phyloP scores from a whole-genome alignment of 768 basidiomycete species.

The Suillus paluster region DNA sequence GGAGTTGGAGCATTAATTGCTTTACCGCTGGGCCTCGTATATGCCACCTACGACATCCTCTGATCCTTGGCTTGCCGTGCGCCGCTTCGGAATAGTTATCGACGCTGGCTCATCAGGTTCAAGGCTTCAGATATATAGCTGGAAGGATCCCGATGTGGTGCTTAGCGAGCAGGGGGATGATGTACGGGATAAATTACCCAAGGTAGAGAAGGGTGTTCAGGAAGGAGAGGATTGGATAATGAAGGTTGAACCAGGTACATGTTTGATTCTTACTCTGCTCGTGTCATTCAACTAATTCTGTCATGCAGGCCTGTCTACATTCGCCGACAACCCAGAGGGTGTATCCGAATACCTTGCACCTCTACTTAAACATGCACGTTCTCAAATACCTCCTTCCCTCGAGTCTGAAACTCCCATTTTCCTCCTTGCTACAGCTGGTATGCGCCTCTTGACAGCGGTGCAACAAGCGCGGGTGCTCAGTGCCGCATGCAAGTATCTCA shows the following conservation, averaged over 20 bases:
- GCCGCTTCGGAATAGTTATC: slow-evolving; percentile 92
- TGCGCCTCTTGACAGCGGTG: slow-evolving; percentile 79
- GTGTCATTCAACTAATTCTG: background rate
- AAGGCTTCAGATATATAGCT: slow-evolving; percentile 94
- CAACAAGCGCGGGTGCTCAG: slow-evolving; percentile 76
- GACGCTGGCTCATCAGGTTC: slow-evolving; percentile 99
- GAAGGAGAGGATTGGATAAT: slow-evolving; percentile 83
- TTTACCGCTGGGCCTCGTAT: slow-evolving; percentile 20
- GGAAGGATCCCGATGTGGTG: slow-evolving; percentile 79
- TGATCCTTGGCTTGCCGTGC: slow-evolving; percentile 77
- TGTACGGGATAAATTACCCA: slow-evolving; percentile 65
- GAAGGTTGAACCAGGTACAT: slow-evolving; percentile 93
- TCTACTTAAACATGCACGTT: slow-evolving; percentile 79
- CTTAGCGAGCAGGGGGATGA: slow-evolving; percentile 54
- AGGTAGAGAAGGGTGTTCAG: slow-evolving; percentile 90
- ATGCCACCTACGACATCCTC: slow-evolving; percentile 80
- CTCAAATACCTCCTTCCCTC: slow-evolving; percentile 85
- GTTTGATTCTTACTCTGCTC: background rate
- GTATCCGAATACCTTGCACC: slow-evolving; percentile 82
- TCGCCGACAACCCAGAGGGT: slow-evolving; percentile 67
- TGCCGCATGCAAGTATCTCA: slow-evolving; percentile 78
- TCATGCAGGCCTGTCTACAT: slow-evolving; percentile 81
- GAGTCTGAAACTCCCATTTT: slow-evolving; percentile 88
- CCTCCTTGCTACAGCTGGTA: slow-evolving; percentile 94
- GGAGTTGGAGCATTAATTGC: slow-evolving; percentile 1